Conservation (phyloP, 2,329 filamentous ascomycete genomes). For the Coniochaeta pulveracea region DNA sequence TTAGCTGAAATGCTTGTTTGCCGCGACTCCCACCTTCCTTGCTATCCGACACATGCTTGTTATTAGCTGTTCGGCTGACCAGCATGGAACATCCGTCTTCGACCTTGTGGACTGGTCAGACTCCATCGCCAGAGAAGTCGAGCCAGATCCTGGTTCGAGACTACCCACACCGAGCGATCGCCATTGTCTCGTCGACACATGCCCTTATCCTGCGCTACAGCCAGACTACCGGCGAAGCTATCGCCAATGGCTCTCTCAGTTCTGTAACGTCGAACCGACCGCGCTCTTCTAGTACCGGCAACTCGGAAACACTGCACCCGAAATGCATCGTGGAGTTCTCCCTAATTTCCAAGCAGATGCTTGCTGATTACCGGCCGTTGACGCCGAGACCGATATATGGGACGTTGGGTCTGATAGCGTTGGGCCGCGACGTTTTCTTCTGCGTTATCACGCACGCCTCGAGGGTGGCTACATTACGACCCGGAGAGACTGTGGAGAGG, state of each 20-base stretch:
- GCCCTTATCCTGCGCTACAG: constrained; percentile 78
- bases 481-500: constrained; percentile 79
- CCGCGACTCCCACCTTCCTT: too few species aligned
- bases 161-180: constrained; percentile 76
- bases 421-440: constrained; percentile 77
- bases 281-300: constrained; percentile 25
- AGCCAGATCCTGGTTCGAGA: constrained; percentile 79
- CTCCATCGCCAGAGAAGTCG: constrained; percentile 44
- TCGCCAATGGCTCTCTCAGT: constrained; percentile 45
- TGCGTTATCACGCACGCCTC: constrained; percentile 76
- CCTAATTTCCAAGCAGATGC: constrained; percentile 48
- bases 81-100: constrained; percentile 35
- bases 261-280: constrained; percentile 36
- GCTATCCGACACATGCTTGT: too few species aligned
- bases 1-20: too few species aligned
- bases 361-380: constrained; percentile 67
- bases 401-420: constrained; percentile 77
- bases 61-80: too few species aligned
- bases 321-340: constrained; percentile 86
- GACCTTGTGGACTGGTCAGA: constrained; percentile 31
- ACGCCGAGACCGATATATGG: constrained; percentile 68
- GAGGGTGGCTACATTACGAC: constrained; percentile 70
- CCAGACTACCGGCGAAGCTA: constrained; percentile 47
- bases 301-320: constrained; percentile 29
- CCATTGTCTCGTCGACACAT: constrained; percentile 68